phyloP scores from a whole-genome alignment of 768 basidiomycete genomes.

The Cyclocybe aegerita region DNA sequence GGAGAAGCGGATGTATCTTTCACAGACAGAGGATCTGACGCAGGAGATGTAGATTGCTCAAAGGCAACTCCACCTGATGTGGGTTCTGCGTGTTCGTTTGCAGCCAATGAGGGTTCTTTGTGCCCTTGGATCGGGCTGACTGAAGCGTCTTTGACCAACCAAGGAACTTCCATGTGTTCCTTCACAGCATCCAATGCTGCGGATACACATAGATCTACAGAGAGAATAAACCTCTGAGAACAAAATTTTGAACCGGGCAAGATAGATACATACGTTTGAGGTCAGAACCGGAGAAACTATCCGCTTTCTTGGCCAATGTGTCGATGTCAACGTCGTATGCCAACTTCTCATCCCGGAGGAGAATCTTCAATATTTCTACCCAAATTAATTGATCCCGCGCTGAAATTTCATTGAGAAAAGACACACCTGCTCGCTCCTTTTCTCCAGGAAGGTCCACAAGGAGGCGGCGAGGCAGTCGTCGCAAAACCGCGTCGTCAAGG shows the following conservation, averaged over 20 bases:
- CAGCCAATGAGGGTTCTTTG: not conserved
- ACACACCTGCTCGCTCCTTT: slow-evolving; percentile 79
- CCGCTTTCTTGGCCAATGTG: slow-evolving; percentile 67
- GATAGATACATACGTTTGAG: slow-evolving; percentile 71
- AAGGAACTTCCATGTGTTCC: slow-evolving; percentile 79
- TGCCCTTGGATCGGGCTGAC: not conserved
- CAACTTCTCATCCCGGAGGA: slow-evolving; percentile 78
- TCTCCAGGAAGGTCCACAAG: slow-evolving; percentile 88
- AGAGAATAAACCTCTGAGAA: slow-evolving; percentile 5
- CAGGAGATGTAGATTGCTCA: not conserved
- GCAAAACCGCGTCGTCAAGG: slow-evolving; percentile 87
- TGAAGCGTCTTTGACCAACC: slow-evolving; percentile 38
- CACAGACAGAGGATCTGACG: not conserved
- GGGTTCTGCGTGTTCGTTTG: not conserved
- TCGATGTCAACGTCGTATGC: slow-evolving; percentile 62
- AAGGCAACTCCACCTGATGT: not conserved
- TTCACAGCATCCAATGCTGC: slow-evolving; percentile 92
- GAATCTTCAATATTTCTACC: slow-evolving; percentile 83
- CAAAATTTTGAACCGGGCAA: not conserved
- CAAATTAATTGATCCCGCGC: slow-evolving; percentile 4
- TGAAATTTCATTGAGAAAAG: not conserved
- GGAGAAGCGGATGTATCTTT: not conserved
- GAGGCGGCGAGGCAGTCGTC: slow-evolving; percentile 82
- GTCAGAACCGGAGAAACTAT: slow-evolving; percentile 91
- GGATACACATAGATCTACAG: slow-evolving; percentile 84